Base-by-base conservation (phyloP, 192 early-diverging fungal genomes). In the Coemansia sp. region DNA sequence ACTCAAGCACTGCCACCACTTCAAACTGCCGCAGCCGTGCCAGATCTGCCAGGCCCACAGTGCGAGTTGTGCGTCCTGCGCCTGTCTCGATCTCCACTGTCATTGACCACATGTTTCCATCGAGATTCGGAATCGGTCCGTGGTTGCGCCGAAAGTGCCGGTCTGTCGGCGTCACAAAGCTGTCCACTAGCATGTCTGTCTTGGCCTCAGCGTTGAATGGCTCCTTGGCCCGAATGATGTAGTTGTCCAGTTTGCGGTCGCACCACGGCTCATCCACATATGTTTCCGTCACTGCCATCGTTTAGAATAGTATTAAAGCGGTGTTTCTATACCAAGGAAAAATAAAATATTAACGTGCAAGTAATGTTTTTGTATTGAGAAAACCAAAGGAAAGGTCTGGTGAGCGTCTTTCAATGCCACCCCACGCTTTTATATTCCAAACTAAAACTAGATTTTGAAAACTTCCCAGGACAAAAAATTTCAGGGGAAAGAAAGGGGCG, bases 201-300 rank as follows among this genome's bases (percentile, higher is more conserved):
- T 84, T 80, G 5, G 89, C 87, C 60, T 96, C 94, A 21, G 94
- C 94, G 60, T 96, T 97, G 72, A 92, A 94, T 0, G 94, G 94
- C 50, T 76, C 72, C 29, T 85, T 79, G 55, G 86, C 83, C 8
- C 86, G 87, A 2, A 90, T 83, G 3, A 90, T 78, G 49, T 93
- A 83, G 53, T 76, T 77, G 24, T 65, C 56, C 17, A 86, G 83
- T 47, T 85, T 66, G 23, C 90, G 84, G 17, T 71, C 72, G 53
- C 56, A 5, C 56, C 81, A 75, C 8, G 94, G 94, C 57, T 96
- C 94, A 69, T 92, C 86, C 0, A 65, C 67, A 66, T 91, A 91
- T 22, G 14, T 15, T 19, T 56, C 55, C 8, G 55, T 17, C n/a
- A 55, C 53, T 55, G 53, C 24, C 53, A 55, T 55, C 27, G 1